Percentiles rank a stretch among this genome's conserved stretches.
Evolutionary conservation across 1,139 yeast species (phyloP).

Genomic region (Saccharomyces hybrid): DNA sequence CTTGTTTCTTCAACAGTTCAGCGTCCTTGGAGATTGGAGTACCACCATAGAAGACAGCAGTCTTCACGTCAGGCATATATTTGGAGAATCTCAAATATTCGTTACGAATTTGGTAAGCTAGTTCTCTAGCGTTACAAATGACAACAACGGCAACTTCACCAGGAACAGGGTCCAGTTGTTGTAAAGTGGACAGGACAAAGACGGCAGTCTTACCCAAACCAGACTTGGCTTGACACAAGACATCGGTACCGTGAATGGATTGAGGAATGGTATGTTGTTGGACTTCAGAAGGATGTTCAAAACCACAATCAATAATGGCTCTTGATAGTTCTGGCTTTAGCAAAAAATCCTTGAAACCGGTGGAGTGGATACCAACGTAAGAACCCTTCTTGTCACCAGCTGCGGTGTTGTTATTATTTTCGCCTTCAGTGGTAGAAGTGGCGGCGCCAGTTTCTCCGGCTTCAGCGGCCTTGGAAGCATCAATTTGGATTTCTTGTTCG

Average conservation of each 20-base stretch:
- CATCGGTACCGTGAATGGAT: constrained; percentile 95
- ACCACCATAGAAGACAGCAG: constrained; percentile 97
- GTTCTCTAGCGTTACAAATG: constrained; percentile 95
- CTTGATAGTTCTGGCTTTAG: constrained; percentile 93
- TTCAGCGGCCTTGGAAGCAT: constrained; percentile 48
- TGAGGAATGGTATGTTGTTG: constrained; percentile 99
- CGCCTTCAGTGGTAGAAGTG: constrained; percentile 25
- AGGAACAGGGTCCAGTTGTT: constrained; percentile 94
- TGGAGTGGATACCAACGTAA: constrained; percentile 94
- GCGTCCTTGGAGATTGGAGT: constrained; percentile 79
- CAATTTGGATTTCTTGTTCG: constrained; percentile 83
- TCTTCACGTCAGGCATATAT: constrained; percentile 95
- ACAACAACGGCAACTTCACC: constrained; percentile 95
- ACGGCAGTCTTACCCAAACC: constrained; percentile 99
- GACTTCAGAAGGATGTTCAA: constrained; percentile 99
- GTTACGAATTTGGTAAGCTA: constrained; percentile 96
- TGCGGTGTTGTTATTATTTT: constrained; percentile 32
- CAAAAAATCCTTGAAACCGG: constrained; percentile 96
- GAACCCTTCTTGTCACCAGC: constrained; percentile 89
- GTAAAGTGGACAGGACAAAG: constrained; percentile 89
- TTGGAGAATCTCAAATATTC: constrained; percentile 97
- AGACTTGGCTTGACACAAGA: constrained; percentile 96
- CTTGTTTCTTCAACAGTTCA: constrained; percentile 81
- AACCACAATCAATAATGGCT: constrained; percentile 98
- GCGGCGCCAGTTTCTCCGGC: constrained; percentile 26